Evolutionary conservation across 768 basidiomycete species (phyloP).

Genomic region (Leccinum uliginosum): DNA sequence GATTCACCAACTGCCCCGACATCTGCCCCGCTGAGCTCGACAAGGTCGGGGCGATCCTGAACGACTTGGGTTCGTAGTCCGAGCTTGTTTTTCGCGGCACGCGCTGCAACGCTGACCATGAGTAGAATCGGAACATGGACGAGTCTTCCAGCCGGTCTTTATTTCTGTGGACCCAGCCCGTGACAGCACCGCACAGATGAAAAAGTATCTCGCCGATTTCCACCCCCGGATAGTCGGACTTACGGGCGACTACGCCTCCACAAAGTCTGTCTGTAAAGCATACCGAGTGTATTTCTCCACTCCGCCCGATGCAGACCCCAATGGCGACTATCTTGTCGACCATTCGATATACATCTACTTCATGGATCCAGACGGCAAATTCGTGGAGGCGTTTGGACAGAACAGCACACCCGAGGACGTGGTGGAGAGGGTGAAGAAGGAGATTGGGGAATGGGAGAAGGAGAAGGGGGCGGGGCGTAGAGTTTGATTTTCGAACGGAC

Average conservation of each 20-base stretch:
- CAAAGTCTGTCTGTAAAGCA: constrained; percentile 87
- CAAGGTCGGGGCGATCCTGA: constrained; percentile 80
- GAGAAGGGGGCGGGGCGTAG: constrained; percentile 25
- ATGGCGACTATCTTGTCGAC: constrained; percentile 96
- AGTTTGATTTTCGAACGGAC: constrained; percentile 18
- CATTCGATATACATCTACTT: constrained; percentile 97
- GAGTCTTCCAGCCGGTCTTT: constrained; percentile 84
- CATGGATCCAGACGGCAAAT: constrained; percentile 92
- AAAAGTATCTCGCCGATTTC: constrained; percentile 75
- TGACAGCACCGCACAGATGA: constrained; percentile 62
- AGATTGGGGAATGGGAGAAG: constrained; percentile 40
- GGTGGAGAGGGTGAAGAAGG: constrained; percentile 53
- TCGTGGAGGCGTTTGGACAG: constrained; percentile 97
- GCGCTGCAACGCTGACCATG: constrained; percentile 8
- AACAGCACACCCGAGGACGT: constrained; percentile 66
- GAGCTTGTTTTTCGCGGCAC: neutral
- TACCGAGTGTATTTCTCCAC: constrained; percentile 99
- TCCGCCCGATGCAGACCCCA: constrained; percentile 78
- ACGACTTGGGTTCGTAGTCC: constrained; percentile 56
- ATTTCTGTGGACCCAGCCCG: constrained; percentile 96
- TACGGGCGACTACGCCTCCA: constrained; percentile 77
- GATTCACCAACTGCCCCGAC: constrained; percentile 99
- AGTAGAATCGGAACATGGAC: constrained; percentile 64
- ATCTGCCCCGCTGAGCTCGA: constrained; percentile 98
- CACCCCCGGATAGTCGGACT: constrained; percentile 88